phyloP scores from a whole-genome alignment of 768 basidiomycete genomes.

The Leccinum subtestaceum region DNA sequence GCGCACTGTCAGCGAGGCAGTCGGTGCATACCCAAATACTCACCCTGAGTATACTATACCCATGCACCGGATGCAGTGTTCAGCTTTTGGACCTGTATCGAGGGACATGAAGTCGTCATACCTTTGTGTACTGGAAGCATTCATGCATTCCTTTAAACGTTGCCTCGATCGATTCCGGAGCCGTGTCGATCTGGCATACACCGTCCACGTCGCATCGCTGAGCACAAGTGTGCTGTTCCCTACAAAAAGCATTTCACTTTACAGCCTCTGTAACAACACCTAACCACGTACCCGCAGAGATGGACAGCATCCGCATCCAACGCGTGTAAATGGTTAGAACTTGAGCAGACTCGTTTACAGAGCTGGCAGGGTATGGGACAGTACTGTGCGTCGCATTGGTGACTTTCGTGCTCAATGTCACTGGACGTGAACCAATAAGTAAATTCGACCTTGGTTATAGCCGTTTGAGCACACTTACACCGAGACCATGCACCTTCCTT shows the following conservation, averaged over 20 bases:
- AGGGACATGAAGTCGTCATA: constrained; percentile 14
- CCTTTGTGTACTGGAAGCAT: constrained; percentile 64
- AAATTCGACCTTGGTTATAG: not conserved
- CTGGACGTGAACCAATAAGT: constrained; percentile 30
- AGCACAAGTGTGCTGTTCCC: constrained; percentile 49
- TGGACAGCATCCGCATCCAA: constrained; percentile 40
- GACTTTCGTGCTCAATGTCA: constrained; percentile 43
- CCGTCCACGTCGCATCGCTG: constrained; percentile 45
- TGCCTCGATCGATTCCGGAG: constrained; percentile 55
- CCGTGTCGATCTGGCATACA: constrained; percentile 55
- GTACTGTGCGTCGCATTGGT: constrained; percentile 48
- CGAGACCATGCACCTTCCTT: constrained; percentile 41
- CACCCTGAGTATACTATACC: constrained; percentile 54
- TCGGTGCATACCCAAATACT: not conserved
- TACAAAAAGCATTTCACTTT: constrained; percentile 12
- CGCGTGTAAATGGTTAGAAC: constrained; percentile 51
- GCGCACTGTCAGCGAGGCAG: not conserved
- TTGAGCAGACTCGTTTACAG: constrained; percentile 51
- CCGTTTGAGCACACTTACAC: constrained; percentile 30
- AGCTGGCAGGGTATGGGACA: constrained; percentile 56
- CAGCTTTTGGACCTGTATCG: not conserved
- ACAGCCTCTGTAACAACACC: not conserved
- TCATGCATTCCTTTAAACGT: constrained; percentile 60
- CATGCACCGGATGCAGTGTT: not conserved
- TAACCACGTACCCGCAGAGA: constrained; percentile 52